Percentiles rank a stretch among this genome's conserved stretches.
phyloP scores from a whole-genome alignment of 805 yeast species.

The Kodamaea laetipori region DNA sequence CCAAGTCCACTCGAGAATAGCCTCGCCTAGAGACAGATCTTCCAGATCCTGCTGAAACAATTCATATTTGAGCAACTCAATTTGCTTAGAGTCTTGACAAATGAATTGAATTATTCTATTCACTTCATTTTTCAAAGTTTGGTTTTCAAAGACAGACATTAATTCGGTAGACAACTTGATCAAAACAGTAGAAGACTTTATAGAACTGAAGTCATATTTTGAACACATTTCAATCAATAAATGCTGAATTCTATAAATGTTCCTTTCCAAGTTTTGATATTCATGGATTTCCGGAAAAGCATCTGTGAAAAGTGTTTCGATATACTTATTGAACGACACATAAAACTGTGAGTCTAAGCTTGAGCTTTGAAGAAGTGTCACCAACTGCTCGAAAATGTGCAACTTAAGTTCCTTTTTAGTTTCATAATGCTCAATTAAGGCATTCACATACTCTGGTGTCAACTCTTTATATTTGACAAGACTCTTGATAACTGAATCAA shows the following conservation, averaged over 20 bases:
- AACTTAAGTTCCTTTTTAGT: slow-evolving; percentile 15
- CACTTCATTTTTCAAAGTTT: slow-evolving; percentile 2
- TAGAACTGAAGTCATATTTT: not conserved
- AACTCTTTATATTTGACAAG: slow-evolving; percentile 16
- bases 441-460: slow-evolving; percentile 20
- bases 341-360: slow-evolving; percentile 25
- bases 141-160: slow-evolving; percentile 15
- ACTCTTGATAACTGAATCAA: slow-evolving; percentile 17
- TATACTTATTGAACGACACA: slow-evolving; percentile 22
- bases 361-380: not conserved
- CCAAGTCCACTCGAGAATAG: slow-evolving; percentile 1
- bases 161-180: slow-evolving; percentile 29
- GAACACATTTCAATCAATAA: slow-evolving; percentile 12
- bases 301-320: slow-evolving; percentile 31
- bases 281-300: slow-evolving; percentile 38
- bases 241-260: slow-evolving; percentile 25
- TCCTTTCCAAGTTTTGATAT: slow-evolving; percentile 32
- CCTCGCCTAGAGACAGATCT: not conserved
- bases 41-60: slow-evolving; percentile 8
- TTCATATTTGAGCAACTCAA: slow-evolving; percentile 3
- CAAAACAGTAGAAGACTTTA: not conserved
- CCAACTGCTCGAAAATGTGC: slow-evolving; percentile 19
- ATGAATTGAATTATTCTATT: not conserved
- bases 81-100: slow-evolving; percentile 1
- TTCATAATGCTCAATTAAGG: slow-evolving; percentile 18